A percentile compares a stretch with the other conserved stretches of the same genome.
phyloP scores from a whole-genome alignment of 2,329 filamentous ascomycete genomes.

The Colletotrichum higginsianum region DNA sequence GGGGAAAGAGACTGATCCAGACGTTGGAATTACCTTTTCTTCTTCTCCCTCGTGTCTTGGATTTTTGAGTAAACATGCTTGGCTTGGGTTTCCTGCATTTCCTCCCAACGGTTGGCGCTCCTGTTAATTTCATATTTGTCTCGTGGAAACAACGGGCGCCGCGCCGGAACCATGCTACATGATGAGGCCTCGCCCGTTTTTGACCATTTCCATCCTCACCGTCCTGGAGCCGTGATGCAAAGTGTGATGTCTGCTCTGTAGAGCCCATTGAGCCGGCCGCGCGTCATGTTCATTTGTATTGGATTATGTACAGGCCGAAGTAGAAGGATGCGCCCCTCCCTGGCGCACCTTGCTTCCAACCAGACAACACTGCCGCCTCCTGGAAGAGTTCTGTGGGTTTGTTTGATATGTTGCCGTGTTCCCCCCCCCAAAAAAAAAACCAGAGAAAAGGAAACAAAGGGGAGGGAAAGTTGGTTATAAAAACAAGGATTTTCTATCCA shows the following conservation, averaged over 20 bases:
- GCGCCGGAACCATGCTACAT: not conserved
- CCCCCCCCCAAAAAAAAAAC: constrained; percentile 12
- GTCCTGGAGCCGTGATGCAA: not conserved
- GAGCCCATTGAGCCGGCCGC: not conserved
- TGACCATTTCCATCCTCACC: not conserved
- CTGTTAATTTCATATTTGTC: not conserved
- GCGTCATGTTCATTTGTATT: not conserved
- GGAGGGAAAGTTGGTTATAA: not conserved
- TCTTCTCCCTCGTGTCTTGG: too few species aligned
- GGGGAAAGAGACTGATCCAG: not conserved
- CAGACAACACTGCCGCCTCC: not conserved
- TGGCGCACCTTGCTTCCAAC: too few species aligned
- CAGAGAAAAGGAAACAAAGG: not conserved
- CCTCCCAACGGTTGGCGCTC: not conserved
- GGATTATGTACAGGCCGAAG: not conserved
- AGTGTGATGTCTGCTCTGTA: too few species aligned
- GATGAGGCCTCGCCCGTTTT: not conserved
- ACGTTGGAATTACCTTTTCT: not conserved
- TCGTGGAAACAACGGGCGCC: not conserved
- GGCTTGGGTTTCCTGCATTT: not conserved
- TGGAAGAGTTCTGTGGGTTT: not conserved
- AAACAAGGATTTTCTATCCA: constrained; percentile 32
- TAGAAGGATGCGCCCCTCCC: not conserved
- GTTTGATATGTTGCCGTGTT: constrained; percentile 10
- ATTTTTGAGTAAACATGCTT: not conserved